A percentile compares a stretch with the other conserved stretches of the same genome.
Evolutionary conservation across 768 basidiomycete species (phyloP).

Genomic region (Pisolithus albus): DNA sequence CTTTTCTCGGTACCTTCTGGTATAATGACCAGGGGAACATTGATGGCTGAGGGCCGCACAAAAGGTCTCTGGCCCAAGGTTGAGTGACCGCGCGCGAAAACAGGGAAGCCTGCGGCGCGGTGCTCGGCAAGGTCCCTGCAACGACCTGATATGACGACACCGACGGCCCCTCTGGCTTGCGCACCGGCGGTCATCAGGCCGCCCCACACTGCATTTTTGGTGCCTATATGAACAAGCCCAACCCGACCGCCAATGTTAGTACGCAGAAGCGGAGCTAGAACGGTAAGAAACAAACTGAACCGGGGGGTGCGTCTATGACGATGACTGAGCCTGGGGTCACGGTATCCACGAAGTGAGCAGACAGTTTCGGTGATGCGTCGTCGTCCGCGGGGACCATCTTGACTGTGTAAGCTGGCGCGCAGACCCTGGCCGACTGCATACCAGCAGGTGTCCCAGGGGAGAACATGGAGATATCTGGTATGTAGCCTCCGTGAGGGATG

Average conservation of each 20-base stretch:
- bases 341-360: slow-evolving; percentile 78
- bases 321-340: slow-evolving; percentile 58
- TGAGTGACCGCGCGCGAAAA: slow-evolving; percentile 76
- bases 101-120: slow-evolving; percentile 60
- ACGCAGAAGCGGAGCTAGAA: neutral
- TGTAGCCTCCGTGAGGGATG: slow-evolving; percentile 61
- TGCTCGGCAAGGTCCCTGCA: slow-evolving; percentile 83
- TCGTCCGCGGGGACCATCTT: slow-evolving; percentile 64
- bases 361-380: slow-evolving; percentile 52
- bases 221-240: slow-evolving; percentile 34
- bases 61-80: slow-evolving; percentile 84
- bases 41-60: slow-evolving; percentile 71
- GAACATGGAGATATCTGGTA: slow-evolving; percentile 69
- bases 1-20: slow-evolving; percentile 26
- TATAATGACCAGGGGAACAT: slow-evolving; percentile 52
- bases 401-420: slow-evolving; percentile 84
- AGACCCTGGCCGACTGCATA: slow-evolving; percentile 38
- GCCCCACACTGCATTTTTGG: slow-evolving; percentile 85
- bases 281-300: slow-evolving; percentile 37
- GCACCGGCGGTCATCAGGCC: slow-evolving; percentile 89
- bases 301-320: slow-evolving; percentile 66
- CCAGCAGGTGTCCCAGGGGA: slow-evolving; percentile 20
- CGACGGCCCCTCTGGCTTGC: slow-evolving; percentile 57
- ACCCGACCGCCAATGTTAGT: neutral
- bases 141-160: slow-evolving; percentile 78